A percentile compares a stretch with the other conserved stretches of the same genome.
These are phyloP conservation scores for Epichloe scottii DNA, from an alignment of 2,329 filamentous ascomycete genomes.

Conservation along the genomic window DNA sequence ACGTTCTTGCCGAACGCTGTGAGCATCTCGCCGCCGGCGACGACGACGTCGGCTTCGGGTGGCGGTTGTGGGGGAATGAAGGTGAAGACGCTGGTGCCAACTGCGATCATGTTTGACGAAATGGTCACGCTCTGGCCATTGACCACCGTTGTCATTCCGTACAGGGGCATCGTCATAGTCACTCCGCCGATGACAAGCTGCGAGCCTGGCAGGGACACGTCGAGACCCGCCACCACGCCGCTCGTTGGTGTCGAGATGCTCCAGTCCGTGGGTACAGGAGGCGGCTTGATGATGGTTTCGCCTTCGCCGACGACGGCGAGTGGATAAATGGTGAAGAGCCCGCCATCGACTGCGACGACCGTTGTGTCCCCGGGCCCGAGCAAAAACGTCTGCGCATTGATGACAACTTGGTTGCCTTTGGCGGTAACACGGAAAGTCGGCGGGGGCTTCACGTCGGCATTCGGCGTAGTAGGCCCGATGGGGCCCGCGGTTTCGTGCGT, in stretches of 20 bases:
- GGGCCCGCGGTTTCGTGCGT: constrained; percentile 10
- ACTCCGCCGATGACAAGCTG: constrained; percentile 29
- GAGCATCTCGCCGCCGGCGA: constrained; percentile 35
- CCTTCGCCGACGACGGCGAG: constrained; percentile 32
- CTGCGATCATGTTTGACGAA: constrained; percentile 21
- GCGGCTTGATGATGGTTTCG: constrained; percentile 29
- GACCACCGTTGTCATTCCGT: constrained; percentile 21
- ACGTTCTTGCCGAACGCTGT: constrained; percentile 29
- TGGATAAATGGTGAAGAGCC: constrained; percentile 36
- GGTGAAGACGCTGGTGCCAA: constrained; percentile 26
- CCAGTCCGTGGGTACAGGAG: constrained; percentile 17
- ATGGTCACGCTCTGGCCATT: constrained; percentile 22
- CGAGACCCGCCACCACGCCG: constrained; percentile 25
- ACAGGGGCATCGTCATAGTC: constrained; percentile 27
- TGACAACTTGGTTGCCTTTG: constrained; percentile 31
- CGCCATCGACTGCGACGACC: constrained; percentile 27
- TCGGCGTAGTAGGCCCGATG: neutral
- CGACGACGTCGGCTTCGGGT: constrained; percentile 28
- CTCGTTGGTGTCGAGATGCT: constrained; percentile 24
- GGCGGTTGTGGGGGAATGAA: constrained; percentile 17
- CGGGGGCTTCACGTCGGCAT: constrained; percentile 2
- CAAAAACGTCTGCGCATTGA: constrained; percentile 33
- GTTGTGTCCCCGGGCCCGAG: constrained; percentile 25
- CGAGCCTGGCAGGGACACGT: constrained; percentile 29
- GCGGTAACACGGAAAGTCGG: constrained; percentile 29